phyloP scores from a whole-genome alignment of 108 stramenopile genomes.

The Cyclotella kingstonii region DNA sequence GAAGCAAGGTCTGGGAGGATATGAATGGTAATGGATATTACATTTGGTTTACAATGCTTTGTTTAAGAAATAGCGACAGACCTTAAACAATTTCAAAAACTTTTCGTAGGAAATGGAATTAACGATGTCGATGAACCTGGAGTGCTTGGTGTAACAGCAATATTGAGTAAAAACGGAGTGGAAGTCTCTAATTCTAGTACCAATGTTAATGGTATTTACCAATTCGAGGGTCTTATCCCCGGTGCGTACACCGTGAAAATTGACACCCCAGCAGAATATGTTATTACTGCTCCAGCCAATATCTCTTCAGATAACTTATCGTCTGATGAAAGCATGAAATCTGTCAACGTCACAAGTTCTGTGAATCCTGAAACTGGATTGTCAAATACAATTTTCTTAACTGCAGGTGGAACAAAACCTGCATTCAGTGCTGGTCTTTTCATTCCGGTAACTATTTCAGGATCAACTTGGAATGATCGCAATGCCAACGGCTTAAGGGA shows the following conservation, averaged over 20 bases:
- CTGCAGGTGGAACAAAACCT: conserved; percentile 16
- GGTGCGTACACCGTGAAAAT: conserved; percentile 22
- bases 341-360: conserved; percentile 16
- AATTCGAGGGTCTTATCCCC: conserved; percentile 3
- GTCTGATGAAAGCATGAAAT: conserved; percentile 13
- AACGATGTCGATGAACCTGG: conserved; percentile 24
- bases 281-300: conserved; percentile 25
- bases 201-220: conserved; percentile 18
- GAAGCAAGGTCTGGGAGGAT: conserved; percentile 48
- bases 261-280: conserved; percentile 19
- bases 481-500: conserved; percentile 29
- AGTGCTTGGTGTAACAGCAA: conserved; percentile 12
- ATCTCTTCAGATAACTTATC: conserved; percentile 12
- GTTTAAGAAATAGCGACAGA: background rate
- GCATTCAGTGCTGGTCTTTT: conserved; percentile 38
- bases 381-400: conserved; percentile 12
- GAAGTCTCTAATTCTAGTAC: conserved; percentile 8
- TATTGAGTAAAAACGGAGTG: conserved; percentile 1
- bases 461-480: conserved; percentile 32
- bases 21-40: conserved; percentile 20
- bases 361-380: conserved; percentile 16
- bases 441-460: conserved; percentile 18
- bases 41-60: background rate
- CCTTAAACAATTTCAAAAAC: background rate
- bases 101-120: conserved; percentile 15